Conservation (phyloP, 2,329 filamentous ascomycete species). For the Nemania abortiva region DNA sequence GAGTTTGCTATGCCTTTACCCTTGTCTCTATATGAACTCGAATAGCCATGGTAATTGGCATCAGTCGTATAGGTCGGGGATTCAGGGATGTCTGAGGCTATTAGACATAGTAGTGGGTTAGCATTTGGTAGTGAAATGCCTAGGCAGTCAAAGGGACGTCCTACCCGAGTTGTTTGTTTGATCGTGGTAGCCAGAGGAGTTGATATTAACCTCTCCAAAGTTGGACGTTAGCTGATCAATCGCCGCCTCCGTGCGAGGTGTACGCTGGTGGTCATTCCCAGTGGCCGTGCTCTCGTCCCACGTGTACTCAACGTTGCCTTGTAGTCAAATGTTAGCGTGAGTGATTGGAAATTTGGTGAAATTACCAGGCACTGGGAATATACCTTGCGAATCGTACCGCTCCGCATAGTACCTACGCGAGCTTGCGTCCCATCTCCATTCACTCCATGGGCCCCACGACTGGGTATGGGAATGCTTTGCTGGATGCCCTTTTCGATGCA, state of each 20-base stretch:
- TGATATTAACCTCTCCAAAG: constrained; percentile 40
- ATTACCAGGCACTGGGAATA: constrained; percentile 29
- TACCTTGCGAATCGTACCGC: constrained; percentile 46
- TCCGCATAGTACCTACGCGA: constrained; percentile 43
- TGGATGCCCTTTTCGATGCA: constrained; percentile 46
- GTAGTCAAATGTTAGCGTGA: not conserved
- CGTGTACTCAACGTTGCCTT: constrained; percentile 31
- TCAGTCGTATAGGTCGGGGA: constrained; percentile 45
- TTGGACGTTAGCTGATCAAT: constrained; percentile 38
- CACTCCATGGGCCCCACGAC: constrained; percentile 43
- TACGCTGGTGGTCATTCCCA: constrained; percentile 39
- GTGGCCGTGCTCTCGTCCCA: constrained; percentile 25
- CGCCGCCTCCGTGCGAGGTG: constrained; percentile 43
- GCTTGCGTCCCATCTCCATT: constrained; percentile 45
- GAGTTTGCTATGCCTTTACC: constrained; percentile 40
- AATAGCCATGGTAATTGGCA: constrained; percentile 23
- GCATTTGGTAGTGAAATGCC: not conserved
- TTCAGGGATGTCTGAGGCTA: constrained; percentile 29
- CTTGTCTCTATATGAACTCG: constrained; percentile 37
- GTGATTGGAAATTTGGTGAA: constrained; percentile 12
- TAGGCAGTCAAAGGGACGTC: not conserved
- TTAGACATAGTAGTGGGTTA: constrained; percentile 17
- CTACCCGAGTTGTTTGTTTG: constrained; percentile 22
- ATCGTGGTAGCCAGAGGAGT: constrained; percentile 34
- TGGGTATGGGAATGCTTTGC: constrained; percentile 41